These are phyloP conservation scores for Coelastrella sp. DNA, from an alignment of 139 green algal genomes.

Conservation along the genomic window DNA sequence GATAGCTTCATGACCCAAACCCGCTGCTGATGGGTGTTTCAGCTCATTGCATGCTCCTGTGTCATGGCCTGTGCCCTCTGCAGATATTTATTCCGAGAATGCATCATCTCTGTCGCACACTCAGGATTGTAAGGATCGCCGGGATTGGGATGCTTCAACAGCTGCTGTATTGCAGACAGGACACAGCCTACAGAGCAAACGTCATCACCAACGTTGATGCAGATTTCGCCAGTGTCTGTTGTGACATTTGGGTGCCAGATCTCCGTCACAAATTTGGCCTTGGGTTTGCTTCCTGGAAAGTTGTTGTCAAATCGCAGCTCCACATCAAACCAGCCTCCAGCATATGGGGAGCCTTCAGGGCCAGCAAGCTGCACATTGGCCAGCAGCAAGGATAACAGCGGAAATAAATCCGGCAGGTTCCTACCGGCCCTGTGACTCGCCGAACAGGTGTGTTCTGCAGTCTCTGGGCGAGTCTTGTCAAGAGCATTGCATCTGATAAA, in stretches of 20 bases:
- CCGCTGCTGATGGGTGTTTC: not conserved
- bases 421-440: too few species aligned
- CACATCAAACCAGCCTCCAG: conserved; percentile 28
- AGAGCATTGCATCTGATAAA: not conserved
- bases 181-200: not conserved
- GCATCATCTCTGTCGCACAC: not conserved
- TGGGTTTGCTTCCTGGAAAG: not conserved
- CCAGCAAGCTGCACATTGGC: not conserved
- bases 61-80: not conserved
- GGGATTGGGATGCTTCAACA: conserved; percentile 20
- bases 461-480: not conserved
- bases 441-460: not conserved
- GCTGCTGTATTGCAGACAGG: conserved; percentile 25
- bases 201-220: not conserved
- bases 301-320: not conserved
- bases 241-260: conserved; percentile 31
- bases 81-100: not conserved
- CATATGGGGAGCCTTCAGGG: not conserved
- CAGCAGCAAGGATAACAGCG: not conserved
- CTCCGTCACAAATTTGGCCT: not conserved
- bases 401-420: too few species aligned
- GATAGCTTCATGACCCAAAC: too few species aligned
- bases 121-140: not conserved
- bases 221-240: not conserved
- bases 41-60: not conserved